A percentile compares a stretch with the other conserved stretches of the same genome.
Conservation (phyloP, 73 alveolate species). For the Paramecium sexaurelia region DNA sequence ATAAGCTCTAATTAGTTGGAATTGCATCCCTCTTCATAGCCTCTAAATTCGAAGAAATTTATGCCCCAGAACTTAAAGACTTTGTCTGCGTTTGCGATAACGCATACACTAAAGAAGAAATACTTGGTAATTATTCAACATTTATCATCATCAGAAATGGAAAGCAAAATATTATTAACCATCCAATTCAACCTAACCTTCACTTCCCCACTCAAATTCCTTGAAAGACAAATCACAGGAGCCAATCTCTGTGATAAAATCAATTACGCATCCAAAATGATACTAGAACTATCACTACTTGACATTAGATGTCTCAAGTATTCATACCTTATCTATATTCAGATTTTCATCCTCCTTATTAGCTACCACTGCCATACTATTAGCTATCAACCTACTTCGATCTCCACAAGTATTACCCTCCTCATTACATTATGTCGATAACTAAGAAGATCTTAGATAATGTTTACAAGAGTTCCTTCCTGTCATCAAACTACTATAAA, state of each 20-base stretch:
- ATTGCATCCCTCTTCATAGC: constrained; percentile 65
- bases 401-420: constrained; percentile 29
- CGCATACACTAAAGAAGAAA: constrained; percentile 94
- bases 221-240: constrained; percentile 8
- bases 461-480: constrained; percentile 21
- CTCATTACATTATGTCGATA: constrained; percentile 29
- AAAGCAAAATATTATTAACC: not conserved
- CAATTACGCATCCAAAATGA: not conserved
- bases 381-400: not conserved
- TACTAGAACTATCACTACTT: not conserved
- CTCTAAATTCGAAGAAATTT: constrained; percentile 75
- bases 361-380: constrained; percentile 27
- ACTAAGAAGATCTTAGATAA: constrained; percentile 20
- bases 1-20: constrained; percentile 64
- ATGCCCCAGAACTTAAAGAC: constrained; percentile 87
- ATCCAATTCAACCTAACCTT: not conserved
- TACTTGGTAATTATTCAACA: constrained; percentile 69
- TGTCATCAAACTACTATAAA: not conserved
- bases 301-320: not conserved
- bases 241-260: constrained; percentile 11
- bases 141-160: not conserved
- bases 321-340: not conserved
- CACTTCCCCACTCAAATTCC: not conserved
- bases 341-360: constrained; percentile 30
- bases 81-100: constrained; percentile 95